Evolutionary conservation across 2,329 filamentous ascomycete genomes (phyloP).

Genomic region (Aspergillus oerlinghausenensis): DNA sequence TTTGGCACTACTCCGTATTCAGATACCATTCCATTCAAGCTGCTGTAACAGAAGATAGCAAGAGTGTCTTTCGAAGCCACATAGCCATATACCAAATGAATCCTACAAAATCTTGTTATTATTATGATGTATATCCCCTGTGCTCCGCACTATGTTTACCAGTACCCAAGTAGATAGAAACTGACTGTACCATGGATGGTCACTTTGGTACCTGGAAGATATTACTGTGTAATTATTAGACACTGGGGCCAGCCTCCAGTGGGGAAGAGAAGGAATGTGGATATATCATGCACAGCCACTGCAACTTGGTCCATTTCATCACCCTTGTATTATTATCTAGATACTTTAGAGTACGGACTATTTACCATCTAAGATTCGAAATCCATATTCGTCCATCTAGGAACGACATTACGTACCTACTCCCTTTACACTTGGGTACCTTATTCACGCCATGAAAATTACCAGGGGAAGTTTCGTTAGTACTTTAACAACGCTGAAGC

Average conservation of each 20-base stretch:
- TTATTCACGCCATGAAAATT: no score
- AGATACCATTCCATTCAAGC: neutral
- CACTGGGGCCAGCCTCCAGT: neutral
- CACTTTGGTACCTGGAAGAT: no score
- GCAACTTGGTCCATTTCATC: neutral
- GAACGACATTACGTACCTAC: no score
- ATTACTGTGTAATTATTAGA: no score
- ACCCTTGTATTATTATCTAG: neutral
- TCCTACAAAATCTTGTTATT: neutral
- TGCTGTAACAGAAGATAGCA: neutral
- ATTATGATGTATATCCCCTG: neutral
- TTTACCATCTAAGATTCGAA: no score
- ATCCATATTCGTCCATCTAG: no score
- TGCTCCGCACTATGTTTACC: neutral
- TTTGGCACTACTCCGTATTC: neutral
- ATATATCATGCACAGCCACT: neutral
- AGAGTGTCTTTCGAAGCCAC: no score
- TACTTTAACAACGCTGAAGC: no score
- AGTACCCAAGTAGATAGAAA: neutral
- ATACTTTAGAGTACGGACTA: no score
- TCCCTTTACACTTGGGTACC: no score
- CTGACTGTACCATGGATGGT: neutral
- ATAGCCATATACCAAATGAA: no score
- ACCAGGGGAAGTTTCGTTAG: no score
- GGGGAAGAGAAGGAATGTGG: neutral